Evolutionary conservation across 2,329 filamentous ascomycete genomes (phyloP).

Genomic region (Byssoonygena ceratinophila): DNA sequence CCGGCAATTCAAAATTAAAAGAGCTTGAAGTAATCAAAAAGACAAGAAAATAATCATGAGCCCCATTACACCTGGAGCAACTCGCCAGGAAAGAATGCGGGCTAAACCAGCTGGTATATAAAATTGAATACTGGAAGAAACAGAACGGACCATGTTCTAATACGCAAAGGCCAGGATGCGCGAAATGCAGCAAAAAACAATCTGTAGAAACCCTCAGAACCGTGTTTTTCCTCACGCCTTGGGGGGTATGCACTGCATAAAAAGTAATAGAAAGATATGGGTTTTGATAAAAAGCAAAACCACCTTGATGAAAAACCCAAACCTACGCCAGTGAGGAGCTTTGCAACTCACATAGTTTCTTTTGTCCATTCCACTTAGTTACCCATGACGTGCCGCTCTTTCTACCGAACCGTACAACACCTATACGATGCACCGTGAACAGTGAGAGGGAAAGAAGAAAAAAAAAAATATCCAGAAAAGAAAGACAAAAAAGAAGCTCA

Average conservation of each 20-base stretch:
- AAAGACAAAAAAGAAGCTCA: background rate
- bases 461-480: background rate
- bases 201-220: background rate
- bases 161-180: background rate
- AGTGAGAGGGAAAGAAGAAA: too few relatives aligned
- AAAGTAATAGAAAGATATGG: background rate
- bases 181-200: background rate
- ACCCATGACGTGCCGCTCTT: background rate
- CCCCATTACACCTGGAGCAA: too few relatives aligned
- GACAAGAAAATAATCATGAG: background rate
- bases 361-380: constrained; percentile 1
- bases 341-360: background rate
- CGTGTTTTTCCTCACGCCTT: background rate
- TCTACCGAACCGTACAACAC: constrained; percentile 5
- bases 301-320: background rate
- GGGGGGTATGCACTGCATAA: background rate
- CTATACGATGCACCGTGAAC: constrained; percentile 8
- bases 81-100: background rate
- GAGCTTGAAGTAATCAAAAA: background rate
- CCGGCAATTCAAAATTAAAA: background rate
- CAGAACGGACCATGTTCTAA: background rate
- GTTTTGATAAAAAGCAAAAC: background rate
- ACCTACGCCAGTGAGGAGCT: background rate
- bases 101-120: background rate
- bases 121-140: background rate